These are phyloP conservation scores for Babesia caballi DNA, from an alignment of 169 alveolate genomes.

Conservation along the genomic window DNA sequence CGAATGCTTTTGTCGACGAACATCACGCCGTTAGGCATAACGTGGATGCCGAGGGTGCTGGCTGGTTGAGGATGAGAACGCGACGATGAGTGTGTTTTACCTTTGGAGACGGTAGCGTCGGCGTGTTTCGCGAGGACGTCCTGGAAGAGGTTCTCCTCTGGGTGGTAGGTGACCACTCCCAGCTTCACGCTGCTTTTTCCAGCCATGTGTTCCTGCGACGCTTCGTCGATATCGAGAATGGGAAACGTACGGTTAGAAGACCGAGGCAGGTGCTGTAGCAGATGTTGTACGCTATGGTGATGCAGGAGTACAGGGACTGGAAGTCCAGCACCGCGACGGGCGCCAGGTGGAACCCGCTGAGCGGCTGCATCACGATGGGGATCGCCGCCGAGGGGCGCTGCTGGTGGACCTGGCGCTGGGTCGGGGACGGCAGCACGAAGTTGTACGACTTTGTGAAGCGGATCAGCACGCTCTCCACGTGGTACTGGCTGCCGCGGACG, in stretches of 20 bases:
- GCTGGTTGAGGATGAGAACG: too few relatives aligned
- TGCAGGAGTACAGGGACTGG: slow-evolving; percentile 98
- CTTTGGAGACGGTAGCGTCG: background rate
- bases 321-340: slow-evolving; percentile 98
- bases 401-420: slow-evolving; percentile 72
- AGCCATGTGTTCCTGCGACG: slow-evolving; percentile 92
- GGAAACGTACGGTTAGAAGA: slow-evolving; percentile 86
- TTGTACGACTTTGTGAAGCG: slow-evolving; percentile 40
- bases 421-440: slow-evolving; percentile 59
- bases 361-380: slow-evolving; percentile 85
- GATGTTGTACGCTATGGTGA: slow-evolving; percentile 98
- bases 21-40: slow-evolving; percentile 63
- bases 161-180: slow-evolving; percentile 79
- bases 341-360: slow-evolving; percentile 88
- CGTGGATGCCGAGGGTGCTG: slow-evolving; percentile 35
- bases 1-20: slow-evolving; percentile 56
- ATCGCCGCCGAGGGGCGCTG: slow-evolving; percentile 79
- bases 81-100: too few relatives aligned
- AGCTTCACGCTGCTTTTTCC: slow-evolving; percentile 91
- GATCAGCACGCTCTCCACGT: slow-evolving; percentile 58
- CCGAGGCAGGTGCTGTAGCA: slow-evolving; percentile 89
- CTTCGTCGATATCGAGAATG: slow-evolving; percentile 88
- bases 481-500: slow-evolving; percentile 65
- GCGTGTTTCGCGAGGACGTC: slow-evolving; percentile 23
- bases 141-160: slow-evolving; percentile 21